Base-by-base conservation (phyloP, 192 early-diverging fungal species). In the Coemansia asiatica region DNA sequence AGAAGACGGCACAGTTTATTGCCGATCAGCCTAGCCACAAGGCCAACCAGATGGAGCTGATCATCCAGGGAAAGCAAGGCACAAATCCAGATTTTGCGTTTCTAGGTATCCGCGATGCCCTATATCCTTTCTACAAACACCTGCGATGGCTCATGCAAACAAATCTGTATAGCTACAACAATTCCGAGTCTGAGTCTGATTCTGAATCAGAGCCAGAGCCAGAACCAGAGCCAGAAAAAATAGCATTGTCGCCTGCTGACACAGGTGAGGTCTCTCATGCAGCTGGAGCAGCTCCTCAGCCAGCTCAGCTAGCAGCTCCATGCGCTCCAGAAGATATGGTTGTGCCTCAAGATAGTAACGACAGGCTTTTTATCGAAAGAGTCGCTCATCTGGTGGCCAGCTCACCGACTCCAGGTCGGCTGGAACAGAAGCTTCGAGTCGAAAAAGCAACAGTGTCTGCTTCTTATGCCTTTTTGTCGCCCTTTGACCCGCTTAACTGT, bases 41-140 rank as follows among this genome's bases (percentile, higher is more conserved):
- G 46, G 75, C 90, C 1, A 61, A 40, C 12, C 83, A 87, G 23
- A 85, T 88, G 77, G 91, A 92, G 69, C 85, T 92, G 47, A 64
- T 85, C 29, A 82, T 92, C 23, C 88, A 92, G 61, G 90, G 86
- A 56, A 87, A 88, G 67, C 89, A 92, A 64, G 88, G 84, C 0
- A 85, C 83, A 23, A 92, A 91, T 54, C 84, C 85, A 19, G 83
- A 85, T 15, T 92, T 92, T 76, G 84, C 74, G 4, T 94, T 94
- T 68, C 67, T 94, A 58, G 81, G 84, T 57, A 74, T 79, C 10
- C 69, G 73, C 3, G 71, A 87, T 60, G 60, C 50, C 1, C 68
- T 91, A n/a, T 84, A 91, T 63, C 72, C 85, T 26, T 94, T 91
- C 61, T 94, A 92, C 69, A 82, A 82, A 62, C 88, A 91, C 65